A percentile compares a stretch with the other conserved stretches of the same genome.
Evolutionary conservation across 1,284 basidiomycete species (phyloP).

Genomic region (Ganoderma lingzhi): DNA sequence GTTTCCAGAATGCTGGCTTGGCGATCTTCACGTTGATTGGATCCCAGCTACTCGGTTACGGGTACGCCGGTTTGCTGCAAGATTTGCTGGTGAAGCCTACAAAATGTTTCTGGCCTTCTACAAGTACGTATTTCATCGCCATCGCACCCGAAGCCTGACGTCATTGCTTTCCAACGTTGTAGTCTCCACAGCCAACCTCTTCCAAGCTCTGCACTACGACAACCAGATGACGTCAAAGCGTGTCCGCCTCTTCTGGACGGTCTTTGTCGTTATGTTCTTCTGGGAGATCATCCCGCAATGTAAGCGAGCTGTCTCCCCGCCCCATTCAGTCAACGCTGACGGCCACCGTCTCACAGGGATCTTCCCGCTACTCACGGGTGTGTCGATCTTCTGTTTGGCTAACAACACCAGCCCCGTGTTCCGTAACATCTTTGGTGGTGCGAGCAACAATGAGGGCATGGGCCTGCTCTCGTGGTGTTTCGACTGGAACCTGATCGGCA

Average conservation of each 20-base stretch:
- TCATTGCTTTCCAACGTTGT: neutral
- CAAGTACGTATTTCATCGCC: constrained; percentile 32
- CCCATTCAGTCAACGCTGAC: neutral
- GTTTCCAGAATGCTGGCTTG: constrained; percentile 37
- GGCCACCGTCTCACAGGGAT: constrained; percentile 34
- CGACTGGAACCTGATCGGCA: constrained; percentile 57
- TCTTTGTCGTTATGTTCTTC: constrained; percentile 38
- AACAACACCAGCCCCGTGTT: constrained; percentile 55
- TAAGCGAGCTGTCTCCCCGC: constrained; percentile 43
- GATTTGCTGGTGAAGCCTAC: constrained; percentile 44
- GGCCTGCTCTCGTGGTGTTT: constrained; percentile 59
- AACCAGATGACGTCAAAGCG: constrained; percentile 45
- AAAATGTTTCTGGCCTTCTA: constrained; percentile 44
- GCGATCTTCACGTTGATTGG: constrained; percentile 44
- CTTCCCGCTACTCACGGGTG: constrained; percentile 51
- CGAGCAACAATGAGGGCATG: constrained; percentile 66
- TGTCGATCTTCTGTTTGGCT: constrained; percentile 67
- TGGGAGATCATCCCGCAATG: constrained; percentile 58
- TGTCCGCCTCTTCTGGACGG: constrained; percentile 44
- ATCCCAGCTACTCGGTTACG: constrained; percentile 44
- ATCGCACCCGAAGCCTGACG: neutral
- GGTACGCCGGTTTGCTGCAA: constrained; percentile 42
- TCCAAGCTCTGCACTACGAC: constrained; percentile 45
- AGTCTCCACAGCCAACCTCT: constrained; percentile 42
- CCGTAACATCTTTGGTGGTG: constrained; percentile 67